Conservation (phyloP, 2,329 filamentous ascomycete genomes). For the Penicillium rolfsii region DNA sequence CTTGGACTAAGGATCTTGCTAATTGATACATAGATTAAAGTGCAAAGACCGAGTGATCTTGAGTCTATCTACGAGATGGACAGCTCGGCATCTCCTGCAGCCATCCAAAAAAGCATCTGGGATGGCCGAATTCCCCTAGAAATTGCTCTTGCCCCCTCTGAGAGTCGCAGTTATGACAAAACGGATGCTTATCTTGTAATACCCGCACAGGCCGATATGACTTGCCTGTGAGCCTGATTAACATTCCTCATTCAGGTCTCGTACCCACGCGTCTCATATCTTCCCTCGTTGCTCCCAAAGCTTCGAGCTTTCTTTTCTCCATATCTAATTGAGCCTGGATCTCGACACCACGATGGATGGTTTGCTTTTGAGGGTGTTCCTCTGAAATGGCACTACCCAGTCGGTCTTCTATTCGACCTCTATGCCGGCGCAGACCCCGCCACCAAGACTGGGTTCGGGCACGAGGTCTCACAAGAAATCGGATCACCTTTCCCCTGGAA, state of each 20-base stretch:
- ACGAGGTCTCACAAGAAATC: slow-evolving; percentile 24
- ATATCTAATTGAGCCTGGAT: slow-evolving; percentile 61
- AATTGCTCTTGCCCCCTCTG: slow-evolving; percentile 60
- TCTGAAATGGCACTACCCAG: slow-evolving; percentile 72
- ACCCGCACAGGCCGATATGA: neutral
- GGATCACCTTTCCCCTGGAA: slow-evolving; percentile 60
- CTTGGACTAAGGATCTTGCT: neutral
- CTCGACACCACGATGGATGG: slow-evolving; percentile 59
- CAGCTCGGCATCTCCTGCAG: slow-evolving; percentile 30
- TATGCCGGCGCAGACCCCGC: slow-evolving; percentile 61
- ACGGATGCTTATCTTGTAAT: slow-evolving; percentile 64
- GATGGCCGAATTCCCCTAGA: slow-evolving; percentile 62
- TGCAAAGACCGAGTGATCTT: neutral
- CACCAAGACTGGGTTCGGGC: slow-evolving; percentile 31
- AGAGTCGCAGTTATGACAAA: slow-evolving; percentile 63
- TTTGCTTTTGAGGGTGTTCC: slow-evolving; percentile 70
- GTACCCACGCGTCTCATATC: slow-evolving; percentile 68
- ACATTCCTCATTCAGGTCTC: slow-evolving; percentile 53
- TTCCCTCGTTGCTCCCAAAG: slow-evolving; percentile 66
- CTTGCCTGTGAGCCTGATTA: neutral
- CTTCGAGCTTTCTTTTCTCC: slow-evolving; percentile 65
- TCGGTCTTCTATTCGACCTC: slow-evolving; percentile 70
- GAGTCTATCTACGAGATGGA: slow-evolving; percentile 29
- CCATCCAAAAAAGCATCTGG: slow-evolving; percentile 57
- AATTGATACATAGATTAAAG: neutral